Evolutionary conservation across 805 yeast genomes (phyloP).

Genomic region (Schizosaccharomyces lindneri): DNA sequence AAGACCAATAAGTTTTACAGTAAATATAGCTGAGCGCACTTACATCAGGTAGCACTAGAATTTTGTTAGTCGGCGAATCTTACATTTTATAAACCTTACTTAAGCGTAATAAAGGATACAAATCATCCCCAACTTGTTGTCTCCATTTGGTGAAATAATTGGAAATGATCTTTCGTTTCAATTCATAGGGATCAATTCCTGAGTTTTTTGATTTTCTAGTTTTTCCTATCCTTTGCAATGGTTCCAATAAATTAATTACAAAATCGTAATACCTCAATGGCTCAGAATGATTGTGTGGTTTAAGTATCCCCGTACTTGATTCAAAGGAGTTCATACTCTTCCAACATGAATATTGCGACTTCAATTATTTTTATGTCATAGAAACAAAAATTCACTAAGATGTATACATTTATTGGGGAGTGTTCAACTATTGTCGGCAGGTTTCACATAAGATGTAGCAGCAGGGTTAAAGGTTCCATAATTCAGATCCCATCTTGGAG

Average conservation of each 20-base stretch:
- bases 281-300: background rate
- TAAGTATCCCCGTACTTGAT: background rate
- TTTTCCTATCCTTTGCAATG: background rate
- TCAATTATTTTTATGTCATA: too few species aligned
- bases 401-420: too few species aligned
- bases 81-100: conserved; percentile 7
- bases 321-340: background rate
- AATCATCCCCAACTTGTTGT: conserved; percentile 29
- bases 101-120: conserved; percentile 42
- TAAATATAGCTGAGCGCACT: background rate
- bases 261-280: background rate
- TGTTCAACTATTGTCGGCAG: too few species aligned
- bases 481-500: too few species aligned
- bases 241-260: background rate
- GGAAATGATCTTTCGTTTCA: conserved; percentile 10
- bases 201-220: background rate
- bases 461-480: too few species aligned
- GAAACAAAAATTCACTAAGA: too few species aligned
- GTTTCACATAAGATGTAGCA: too few species aligned
- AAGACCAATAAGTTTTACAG: background rate
- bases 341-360: too few species aligned
- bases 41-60: conserved; percentile 5
- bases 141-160: conserved; percentile 29
- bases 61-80: background rate
- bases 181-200: background rate